Evolutionary conservation across 495 filamentous ascomycete genomes (phyloP).

Genomic region (Penicillium coffeae): DNA sequence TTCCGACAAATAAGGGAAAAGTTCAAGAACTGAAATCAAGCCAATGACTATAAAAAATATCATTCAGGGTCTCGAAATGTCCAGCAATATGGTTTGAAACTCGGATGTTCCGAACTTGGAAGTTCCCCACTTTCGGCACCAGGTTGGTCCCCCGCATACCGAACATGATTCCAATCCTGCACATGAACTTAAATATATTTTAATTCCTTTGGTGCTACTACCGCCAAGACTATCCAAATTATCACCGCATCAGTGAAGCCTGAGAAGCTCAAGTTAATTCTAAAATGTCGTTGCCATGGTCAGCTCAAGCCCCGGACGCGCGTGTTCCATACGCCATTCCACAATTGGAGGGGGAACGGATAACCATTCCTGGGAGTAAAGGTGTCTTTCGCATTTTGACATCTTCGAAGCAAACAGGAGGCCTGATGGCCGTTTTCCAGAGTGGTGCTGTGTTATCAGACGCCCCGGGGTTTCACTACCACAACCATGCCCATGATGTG

Average conservation of each 20-base stretch:
- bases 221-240: slow-evolving; percentile 5
- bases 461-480: slow-evolving; percentile 47
- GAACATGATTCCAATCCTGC: too few relatives aligned
- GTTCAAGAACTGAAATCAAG: too few relatives aligned
- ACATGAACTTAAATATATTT: too few relatives aligned
- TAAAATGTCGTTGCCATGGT: slow-evolving; percentile 27
- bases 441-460: slow-evolving; percentile 40
- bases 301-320: slow-evolving; percentile 20
- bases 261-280: neutral
- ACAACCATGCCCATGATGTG: slow-evolving; percentile 46
- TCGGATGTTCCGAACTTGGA: slow-evolving; percentile 21
- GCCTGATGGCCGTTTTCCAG: slow-evolving; percentile 43
- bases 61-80: neutral
- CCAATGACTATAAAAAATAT: too few relatives aligned
- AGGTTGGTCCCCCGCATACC: slow-evolving; percentile 15
- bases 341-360: slow-evolving; percentile 41
- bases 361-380: slow-evolving; percentile 44
- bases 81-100: neutral
- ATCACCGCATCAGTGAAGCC: neutral
- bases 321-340: slow-evolving; percentile 39
- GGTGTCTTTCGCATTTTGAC: slow-evolving; percentile 42
- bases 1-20: too few relatives aligned
- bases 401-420: slow-evolving; percentile 42
- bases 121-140: slow-evolving; percentile 13
- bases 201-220: too few relatives aligned